These are phyloP conservation scores for Cryphonectria japonica DNA, from an alignment of 2,329 filamentous ascomycete genomes.

Conservation along the genomic window DNA sequence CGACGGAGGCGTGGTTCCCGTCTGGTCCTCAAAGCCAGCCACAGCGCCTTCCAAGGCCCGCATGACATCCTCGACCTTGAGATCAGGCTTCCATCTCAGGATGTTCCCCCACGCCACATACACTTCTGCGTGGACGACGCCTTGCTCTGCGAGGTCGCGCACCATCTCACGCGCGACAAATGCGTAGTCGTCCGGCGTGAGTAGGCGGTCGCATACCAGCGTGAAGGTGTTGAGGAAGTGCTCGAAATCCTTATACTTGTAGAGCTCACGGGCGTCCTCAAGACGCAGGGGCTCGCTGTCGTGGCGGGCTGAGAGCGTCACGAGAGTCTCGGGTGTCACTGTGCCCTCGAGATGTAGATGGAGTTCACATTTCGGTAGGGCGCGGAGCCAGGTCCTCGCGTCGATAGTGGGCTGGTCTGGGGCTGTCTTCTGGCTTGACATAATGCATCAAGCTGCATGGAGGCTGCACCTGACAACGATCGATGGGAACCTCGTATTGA, in stretches of 20 bases:
- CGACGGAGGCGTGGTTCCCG: conserved; percentile 5
- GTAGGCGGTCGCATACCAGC: conserved; percentile 29
- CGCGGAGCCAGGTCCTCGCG: conserved; percentile 20
- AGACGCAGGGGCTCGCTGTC: conserved; percentile 27
- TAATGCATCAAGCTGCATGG: neutral
- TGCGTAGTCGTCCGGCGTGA: conserved; percentile 27
- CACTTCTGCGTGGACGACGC: conserved; percentile 30
- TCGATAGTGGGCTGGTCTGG: neutral
- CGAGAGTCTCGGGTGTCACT: conserved; percentile 29
- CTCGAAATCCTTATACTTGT: conserved; percentile 26
- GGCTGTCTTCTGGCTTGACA: neutral
- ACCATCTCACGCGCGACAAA: conserved; percentile 27
- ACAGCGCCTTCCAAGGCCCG: conserved; percentile 22
- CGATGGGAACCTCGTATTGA: neutral
- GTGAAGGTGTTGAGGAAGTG: conserved; percentile 28
- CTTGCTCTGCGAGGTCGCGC: conserved; percentile 24
- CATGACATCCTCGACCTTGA: conserved; percentile 29
- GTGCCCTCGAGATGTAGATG: conserved; percentile 31
- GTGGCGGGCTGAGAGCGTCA: conserved; percentile 28
- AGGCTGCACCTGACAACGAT: neutral
- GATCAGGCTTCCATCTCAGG: conserved; percentile 27
- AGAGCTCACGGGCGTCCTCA: conserved; percentile 28
- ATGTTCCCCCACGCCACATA: conserved; percentile 31
- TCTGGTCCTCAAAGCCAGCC: conserved; percentile 15
- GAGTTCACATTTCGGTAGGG: conserved; percentile 29